Evolutionary conservation across 768 basidiomycete genomes (phyloP).

Genomic region (Boletus rubescentipes): DNA sequence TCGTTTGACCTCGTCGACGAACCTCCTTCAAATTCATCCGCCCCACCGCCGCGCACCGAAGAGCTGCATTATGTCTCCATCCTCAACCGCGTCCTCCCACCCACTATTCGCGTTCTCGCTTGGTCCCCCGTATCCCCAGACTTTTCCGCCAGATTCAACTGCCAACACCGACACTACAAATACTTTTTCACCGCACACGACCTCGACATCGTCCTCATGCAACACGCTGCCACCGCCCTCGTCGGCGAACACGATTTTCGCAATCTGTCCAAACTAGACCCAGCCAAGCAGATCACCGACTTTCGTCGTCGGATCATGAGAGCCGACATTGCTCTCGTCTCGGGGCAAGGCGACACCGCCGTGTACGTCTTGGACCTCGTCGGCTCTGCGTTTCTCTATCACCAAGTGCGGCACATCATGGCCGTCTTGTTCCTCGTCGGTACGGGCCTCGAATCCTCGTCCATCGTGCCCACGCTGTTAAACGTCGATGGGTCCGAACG

Average conservation of each 20-base stretch:
- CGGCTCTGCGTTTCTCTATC: constrained; percentile 89
- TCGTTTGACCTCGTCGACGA: constrained; percentile 38
- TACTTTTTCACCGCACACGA: constrained; percentile 82
- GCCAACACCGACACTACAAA: constrained; percentile 90
- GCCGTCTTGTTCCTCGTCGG: constrained; percentile 89
- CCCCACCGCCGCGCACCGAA: constrained; percentile 25
- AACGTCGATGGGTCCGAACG: constrained; percentile 51
- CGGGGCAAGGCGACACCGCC: constrained; percentile 32
- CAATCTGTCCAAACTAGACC: constrained; percentile 92
- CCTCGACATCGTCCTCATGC: constrained; percentile 77
- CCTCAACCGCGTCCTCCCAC: constrained; percentile 86
- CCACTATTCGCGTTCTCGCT: constrained; percentile 85
- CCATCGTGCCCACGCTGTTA: constrained; percentile 68
- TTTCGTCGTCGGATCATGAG: constrained; percentile 68
- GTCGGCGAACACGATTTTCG: constrained; percentile 94
- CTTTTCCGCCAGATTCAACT: constrained; percentile 90
- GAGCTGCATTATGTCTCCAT: constrained; percentile 78
- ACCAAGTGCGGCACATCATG: constrained; percentile 96
- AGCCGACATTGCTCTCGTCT: constrained; percentile 59
- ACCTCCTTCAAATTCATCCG: constrained; percentile 36
- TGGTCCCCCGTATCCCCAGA: constrained; percentile 83
- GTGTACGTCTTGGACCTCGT: constrained; percentile 77
- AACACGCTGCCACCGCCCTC: constrained; percentile 64
- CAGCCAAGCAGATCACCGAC: constrained; percentile 83
- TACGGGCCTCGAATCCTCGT: constrained; percentile 70